Conservation (phyloP, 2,329 filamentous ascomycete species). For the Nothopassalora personata region DNA sequence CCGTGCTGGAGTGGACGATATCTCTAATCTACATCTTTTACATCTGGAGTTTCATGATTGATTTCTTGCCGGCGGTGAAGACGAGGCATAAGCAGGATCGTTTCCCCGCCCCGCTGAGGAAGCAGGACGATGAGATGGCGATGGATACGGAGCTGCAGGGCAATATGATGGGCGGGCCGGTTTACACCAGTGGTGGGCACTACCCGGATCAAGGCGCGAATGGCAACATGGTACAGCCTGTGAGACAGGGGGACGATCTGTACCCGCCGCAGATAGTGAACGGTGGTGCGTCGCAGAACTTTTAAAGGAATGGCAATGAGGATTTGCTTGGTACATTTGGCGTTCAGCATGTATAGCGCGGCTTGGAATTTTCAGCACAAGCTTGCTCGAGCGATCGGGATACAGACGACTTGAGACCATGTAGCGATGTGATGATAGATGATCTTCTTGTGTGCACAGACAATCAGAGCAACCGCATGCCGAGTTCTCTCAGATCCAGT, state of each 20-base stretch:
- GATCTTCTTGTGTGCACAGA: neutral
- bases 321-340: neutral
- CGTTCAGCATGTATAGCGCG: neutral
- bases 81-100: constrained; percentile 46
- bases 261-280: neutral
- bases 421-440: neutral
- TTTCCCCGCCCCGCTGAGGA: constrained; percentile 31
- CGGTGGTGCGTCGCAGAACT: neutral
- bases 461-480: neutral
- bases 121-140: constrained; percentile 27
- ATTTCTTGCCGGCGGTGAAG: constrained; percentile 72
- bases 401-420: neutral
- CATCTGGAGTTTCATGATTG: constrained; percentile 71
- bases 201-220: neutral
- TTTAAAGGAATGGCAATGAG: neutral
- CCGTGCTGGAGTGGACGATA: constrained; percentile 73
- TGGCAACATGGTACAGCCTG: neutral
- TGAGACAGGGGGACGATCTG: neutral
- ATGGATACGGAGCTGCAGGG: constrained; percentile 23
- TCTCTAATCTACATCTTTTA: constrained; percentile 85
- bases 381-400: neutral
- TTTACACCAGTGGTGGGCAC: constrained; percentile 25
- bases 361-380: neutral
- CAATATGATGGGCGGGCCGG: constrained; percentile 28
- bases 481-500: too few species aligned